Percentiles rank a stretch among this genome's conserved stretches.
Conservation (phyloP, 768 basidiomycete genomes). For the Melanogaster broomeanus region DNA sequence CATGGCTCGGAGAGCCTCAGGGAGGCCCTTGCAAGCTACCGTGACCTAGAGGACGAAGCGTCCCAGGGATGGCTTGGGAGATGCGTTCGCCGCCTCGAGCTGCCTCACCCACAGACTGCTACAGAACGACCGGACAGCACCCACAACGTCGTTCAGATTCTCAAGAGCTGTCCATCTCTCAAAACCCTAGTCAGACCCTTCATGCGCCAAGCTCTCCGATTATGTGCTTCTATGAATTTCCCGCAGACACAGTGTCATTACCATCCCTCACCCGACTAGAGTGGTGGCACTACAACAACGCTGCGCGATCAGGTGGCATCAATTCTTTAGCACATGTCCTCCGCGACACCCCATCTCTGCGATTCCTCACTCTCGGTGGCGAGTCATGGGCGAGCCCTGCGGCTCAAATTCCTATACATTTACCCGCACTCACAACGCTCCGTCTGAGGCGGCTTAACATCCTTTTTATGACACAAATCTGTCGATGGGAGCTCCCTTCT, state of each 20-base stretch:
- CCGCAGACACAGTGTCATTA: constrained; percentile 46
- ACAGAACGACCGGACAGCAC: constrained; percentile 34
- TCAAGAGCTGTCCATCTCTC: constrained; percentile 49
- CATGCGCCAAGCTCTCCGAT: constrained; percentile 15
- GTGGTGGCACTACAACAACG: constrained; percentile 63
- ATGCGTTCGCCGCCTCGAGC: constrained; percentile 55
- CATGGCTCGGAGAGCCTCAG: constrained; percentile 32
- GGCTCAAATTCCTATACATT: constrained; percentile 29
- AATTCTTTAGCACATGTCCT: constrained; percentile 61
- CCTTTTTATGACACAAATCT: constrained; percentile 52
- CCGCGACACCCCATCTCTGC: constrained; percentile 51
- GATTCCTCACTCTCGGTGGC: constrained; percentile 60
- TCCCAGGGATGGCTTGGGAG: constrained; percentile 24
- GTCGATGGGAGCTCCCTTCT: constrained; percentile 52
- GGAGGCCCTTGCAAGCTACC: constrained; percentile 27
- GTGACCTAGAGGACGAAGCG: constrained; percentile 8
- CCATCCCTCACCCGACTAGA: constrained; percentile 61
- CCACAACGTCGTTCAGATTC: constrained; percentile 45
- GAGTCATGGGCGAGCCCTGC: constrained; percentile 31
- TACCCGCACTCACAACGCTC: constrained; percentile 54
- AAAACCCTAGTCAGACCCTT: constrained; percentile 57
- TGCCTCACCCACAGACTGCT: constrained; percentile 57
- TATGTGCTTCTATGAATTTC: constrained; percentile 52
- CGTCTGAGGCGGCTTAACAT: constrained; percentile 51
- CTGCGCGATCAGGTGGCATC: constrained; percentile 64